Evolutionary conservation across 768 basidiomycete species (phyloP).

Genomic region (Lactarius tabidus): DNA sequence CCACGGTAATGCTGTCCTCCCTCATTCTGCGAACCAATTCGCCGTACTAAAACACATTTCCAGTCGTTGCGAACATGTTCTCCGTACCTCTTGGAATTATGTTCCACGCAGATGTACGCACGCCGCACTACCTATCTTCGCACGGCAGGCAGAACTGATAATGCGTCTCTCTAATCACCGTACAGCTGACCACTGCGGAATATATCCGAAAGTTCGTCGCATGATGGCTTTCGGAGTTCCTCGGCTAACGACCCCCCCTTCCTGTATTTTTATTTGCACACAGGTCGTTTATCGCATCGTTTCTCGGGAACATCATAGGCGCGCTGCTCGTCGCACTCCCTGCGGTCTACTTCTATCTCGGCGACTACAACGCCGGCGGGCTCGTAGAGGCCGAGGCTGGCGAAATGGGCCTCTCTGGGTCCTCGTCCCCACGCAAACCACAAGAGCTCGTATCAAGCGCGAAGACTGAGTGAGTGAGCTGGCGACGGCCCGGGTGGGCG

Average conservation of each 20-base stretch:
- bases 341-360: constrained; percentile 58
- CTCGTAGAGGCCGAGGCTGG: constrained; percentile 18
- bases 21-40: background rate
- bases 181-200: constrained; percentile 45
- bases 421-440: background rate
- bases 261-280: background rate
- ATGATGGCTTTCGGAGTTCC: background rate
- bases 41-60: background rate
- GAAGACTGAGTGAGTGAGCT: background rate
- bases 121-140: background rate
- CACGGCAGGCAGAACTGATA: background rate
- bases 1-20: constrained; percentile 44
- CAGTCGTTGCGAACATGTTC: constrained; percentile 76
- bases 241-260: background rate
- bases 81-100: constrained; percentile 67
- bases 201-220: constrained; percentile 63
- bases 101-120: constrained; percentile 59
- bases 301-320: constrained; percentile 64
- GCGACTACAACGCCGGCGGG: constrained; percentile 36
- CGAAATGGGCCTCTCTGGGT: background rate
- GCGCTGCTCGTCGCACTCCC: constrained; percentile 62
- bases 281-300: constrained; percentile 61
- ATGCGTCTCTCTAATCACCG: background rate
- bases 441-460: background rate
- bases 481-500: background rate